Base-by-base conservation (phyloP, 805 yeast genomes). In the Sporopachydermia lactativora region DNA sequence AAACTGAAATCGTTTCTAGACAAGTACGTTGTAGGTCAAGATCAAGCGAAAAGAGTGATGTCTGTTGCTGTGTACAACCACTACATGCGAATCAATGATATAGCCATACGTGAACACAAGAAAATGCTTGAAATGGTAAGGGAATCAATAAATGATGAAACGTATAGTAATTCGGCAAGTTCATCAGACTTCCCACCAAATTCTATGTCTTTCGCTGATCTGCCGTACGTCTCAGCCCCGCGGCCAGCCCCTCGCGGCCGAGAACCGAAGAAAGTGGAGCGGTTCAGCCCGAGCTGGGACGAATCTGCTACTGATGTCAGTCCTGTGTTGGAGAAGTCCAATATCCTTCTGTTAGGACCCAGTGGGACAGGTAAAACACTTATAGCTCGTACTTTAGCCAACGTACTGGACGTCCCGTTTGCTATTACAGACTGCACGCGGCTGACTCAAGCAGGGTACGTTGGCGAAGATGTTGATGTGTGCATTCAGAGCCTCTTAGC, bases 341-440 rank as follows among this genome's bases (percentile, higher is more conserved):
- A 75, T 52, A 66, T 75, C 1, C 48, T 74, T 37, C 53, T 74
- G 1, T 54, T 75, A 5, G 81, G 81, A 0, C 81, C 81, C 0
- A 70, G 77, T 4, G 81, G 81, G 1, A 68, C 77, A 2, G 80
- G 81, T 15, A 75, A 74, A 50, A 75, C 81, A 0, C 50, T 73
- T 13, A 58, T 74, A 28, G 78, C 79, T 1, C 62, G 67, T 36
- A 71, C 77, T 0, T 53, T 74, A 36, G 79, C 80, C 1, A 61
- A 60, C 34, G 57, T 65, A 1, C 50, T 74, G 35, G 66, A 72
- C 19, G 75, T 71, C 17, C 80, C 81, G 2, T 66, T 73, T 34
- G 68, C 75, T 0, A 73, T 74, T 11, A 72, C 74, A 4, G 80
- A 74, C 48, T 75, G 80, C 50, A 74, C 81, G 0, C 71, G 75